These are phyloP conservation scores for Neurospora sp. DNA, from an alignment of 495 filamentous ascomycete species.

Conservation along the genomic window DNA sequence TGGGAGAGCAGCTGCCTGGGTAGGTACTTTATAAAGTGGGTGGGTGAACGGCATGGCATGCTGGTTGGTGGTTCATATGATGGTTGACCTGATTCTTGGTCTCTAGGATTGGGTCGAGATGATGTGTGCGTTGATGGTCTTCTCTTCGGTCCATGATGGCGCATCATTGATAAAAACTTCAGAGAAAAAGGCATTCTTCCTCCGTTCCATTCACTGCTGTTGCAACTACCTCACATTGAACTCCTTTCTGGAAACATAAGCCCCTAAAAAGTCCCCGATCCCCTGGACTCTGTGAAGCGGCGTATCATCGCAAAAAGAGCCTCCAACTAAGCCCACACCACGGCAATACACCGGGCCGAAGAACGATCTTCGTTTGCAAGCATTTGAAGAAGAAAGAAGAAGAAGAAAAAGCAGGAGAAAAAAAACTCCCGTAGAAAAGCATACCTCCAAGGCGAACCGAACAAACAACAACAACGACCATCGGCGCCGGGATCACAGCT, in stretches of 20 bases:
- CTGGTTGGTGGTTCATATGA: too few species aligned
- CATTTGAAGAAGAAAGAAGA: neutral
- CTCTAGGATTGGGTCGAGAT: too few species aligned
- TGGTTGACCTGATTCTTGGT: too few species aligned
- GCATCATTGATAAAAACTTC: neutral
- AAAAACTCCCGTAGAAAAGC: neutral
- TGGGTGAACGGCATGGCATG: too few species aligned
- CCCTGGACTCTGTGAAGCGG: neutral
- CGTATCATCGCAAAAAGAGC: neutral
- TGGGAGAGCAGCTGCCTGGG: too few species aligned
- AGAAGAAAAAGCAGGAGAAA: neutral
- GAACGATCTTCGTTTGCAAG: neutral
- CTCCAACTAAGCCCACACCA: neutral
- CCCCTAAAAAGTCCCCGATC: neutral
- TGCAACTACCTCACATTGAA: neutral
- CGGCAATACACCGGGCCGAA: neutral
- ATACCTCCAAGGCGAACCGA: neutral
- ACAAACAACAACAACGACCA: neutral
- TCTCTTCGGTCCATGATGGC: too few species aligned
- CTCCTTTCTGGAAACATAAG: neutral
- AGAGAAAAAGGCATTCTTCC: neutral
- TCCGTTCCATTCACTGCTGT: neutral
- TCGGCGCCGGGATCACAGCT: neutral
- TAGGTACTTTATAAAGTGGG: too few species aligned
- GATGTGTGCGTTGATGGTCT: too few species aligned